phyloP scores from a whole-genome alignment of 108 stramenopile genomes.

The Nannochloropsis salina region DNA sequence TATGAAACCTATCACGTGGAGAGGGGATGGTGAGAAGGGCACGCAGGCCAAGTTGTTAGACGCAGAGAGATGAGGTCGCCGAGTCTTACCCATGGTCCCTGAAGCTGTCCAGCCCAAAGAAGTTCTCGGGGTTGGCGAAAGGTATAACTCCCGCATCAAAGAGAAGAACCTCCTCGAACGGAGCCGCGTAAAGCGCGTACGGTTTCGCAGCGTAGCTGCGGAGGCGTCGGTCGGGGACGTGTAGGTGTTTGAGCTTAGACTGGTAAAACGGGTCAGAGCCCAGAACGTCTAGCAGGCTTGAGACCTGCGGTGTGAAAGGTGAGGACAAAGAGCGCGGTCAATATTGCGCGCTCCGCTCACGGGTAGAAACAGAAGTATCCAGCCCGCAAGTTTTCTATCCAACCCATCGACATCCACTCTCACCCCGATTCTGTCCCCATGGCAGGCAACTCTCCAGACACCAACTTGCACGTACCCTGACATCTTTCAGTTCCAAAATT shows the following conservation, averaged over 20 bases:
- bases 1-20: neutral
- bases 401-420: too few species aligned
- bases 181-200: neutral
- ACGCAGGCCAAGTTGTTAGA: neutral
- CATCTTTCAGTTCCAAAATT: neutral
- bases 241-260: neutral
- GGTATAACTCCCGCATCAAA: conserved; percentile 19
- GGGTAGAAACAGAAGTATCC: too few species aligned
- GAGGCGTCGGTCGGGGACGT: neutral
- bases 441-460: too few species aligned
- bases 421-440: too few species aligned
- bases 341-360: neutral
- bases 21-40: neutral
- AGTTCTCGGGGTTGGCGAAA: neutral
- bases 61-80: too few species aligned
- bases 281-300: neutral
- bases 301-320: neutral
- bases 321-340: neutral
- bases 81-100: neutral
- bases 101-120: neutral
- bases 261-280: neutral
- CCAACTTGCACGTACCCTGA: neutral
- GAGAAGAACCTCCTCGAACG: neutral
- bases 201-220: conserved; percentile 7
- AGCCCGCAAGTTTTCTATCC: too few species aligned